Evolutionary conservation across 371 early-diverging fungal species (phyloP), one percentile per base, ranked within the genome.

Genomic region (Saksenaea vasiformis): DNA sequence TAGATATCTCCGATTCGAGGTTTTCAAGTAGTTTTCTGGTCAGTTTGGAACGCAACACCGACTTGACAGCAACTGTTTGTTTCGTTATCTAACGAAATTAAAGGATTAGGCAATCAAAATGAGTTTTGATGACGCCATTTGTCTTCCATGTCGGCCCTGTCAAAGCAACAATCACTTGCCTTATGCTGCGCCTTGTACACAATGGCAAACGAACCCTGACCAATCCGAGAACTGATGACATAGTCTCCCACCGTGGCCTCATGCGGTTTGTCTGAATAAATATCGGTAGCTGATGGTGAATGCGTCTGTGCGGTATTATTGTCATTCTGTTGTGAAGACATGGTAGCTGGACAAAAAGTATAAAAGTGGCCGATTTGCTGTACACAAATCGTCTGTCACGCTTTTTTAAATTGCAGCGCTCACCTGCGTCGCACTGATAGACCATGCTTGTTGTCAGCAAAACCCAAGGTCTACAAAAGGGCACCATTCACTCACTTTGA

Each of bases 181-280:
- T 87, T 88, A 73, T 91, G 88, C 61, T 82, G 71, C 43, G 91
- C 98, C 70, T 89, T 85, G 75, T 90, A 97, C 5, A 98, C 98
- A 0, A 90, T 95, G 28, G 98, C 98, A 82, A 98, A 98, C 1
- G 96, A 95, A 28, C 98, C 98, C 44, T 91, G 88, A 44, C 98
- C 98, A 61, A 98, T 95, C 60, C 90, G 90, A 15, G 81, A 71
- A 43, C 82, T 76, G 53, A 93, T 77, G 34, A 79, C 44, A 69
- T 90, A 93, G 56, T 86, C 85, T 34, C 89, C 93, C 24, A 91
- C 87, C 4, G 74, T 53, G 19, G 44, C 51, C 44, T 67, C 68
- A 26, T 35, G 54, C 4, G 62, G 36, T 36, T 58, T 55, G 41
- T 57, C 58, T 34, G 28, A 41, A 10, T 17, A 10, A 5, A 22